These are phyloP conservation scores for Penicillium sp. DNA, from an alignment of 2,329 filamentous ascomycete species.

Conservation along the genomic window DNA sequence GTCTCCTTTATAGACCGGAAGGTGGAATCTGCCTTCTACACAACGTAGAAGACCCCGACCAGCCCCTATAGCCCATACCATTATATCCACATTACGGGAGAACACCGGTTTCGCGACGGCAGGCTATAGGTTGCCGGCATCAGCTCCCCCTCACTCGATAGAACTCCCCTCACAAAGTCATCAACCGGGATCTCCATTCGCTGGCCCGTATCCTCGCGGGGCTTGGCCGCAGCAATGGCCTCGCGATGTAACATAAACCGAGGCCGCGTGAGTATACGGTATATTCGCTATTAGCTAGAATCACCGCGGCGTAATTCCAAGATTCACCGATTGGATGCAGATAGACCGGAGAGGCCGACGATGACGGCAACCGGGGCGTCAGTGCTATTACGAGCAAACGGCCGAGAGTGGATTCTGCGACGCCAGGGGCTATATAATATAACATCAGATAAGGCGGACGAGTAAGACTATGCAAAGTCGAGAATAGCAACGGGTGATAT, in stretches of 20 bases:
- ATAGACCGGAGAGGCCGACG: slow-evolving; percentile 12
- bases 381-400: too few relatives aligned
- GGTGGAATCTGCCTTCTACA: background rate
- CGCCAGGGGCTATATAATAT: slow-evolving; percentile 10
- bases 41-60: background rate
- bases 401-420: slow-evolving; percentile 4
- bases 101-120: too few relatives aligned
- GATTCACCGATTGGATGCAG: slow-evolving; percentile 5
- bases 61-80: slow-evolving; percentile 5
- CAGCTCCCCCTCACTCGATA: too few relatives aligned
- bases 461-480: slow-evolving; percentile 4
- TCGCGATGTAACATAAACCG: background rate
- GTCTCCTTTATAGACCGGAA: slow-evolving; percentile 7
- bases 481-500: slow-evolving; percentile 2
- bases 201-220: background rate
- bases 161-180: too few relatives aligned
- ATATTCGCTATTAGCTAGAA: slow-evolving; percentile 16
- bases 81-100: too few relatives aligned
- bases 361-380: slow-evolving; percentile 7
- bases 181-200: background rate
- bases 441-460: slow-evolving; percentile 9
- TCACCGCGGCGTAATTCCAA: slow-evolving; percentile 2
- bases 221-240: background rate
- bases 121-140: background rate
- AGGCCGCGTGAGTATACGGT: background rate